A percentile compares a stretch with the other conserved stretches of the same genome.
phyloP scores from a whole-genome alignment of 176 grass and related monocot genomes.

The Oryza meyeriana region DNA sequence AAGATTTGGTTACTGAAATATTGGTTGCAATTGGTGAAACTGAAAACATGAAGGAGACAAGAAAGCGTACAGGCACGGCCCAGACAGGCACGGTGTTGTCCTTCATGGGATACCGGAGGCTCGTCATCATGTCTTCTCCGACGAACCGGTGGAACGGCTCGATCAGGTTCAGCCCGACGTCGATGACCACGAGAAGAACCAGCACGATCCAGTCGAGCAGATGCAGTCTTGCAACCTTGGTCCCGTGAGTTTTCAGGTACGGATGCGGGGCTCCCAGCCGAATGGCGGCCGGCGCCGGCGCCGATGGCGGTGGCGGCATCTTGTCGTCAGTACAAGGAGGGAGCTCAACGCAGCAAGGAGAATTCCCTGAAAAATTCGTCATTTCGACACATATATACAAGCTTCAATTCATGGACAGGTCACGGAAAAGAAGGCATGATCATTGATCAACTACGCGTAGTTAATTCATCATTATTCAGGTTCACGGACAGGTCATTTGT shows the following conservation, averaged over 20 bases:
- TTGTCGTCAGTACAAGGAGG: background rate
- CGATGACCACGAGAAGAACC: conserved; percentile 34
- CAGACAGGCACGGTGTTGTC: conserved; percentile 73
- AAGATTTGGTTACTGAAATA: background rate
- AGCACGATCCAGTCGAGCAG: conserved; percentile 64
- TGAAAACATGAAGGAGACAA: background rate
- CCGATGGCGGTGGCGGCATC: conserved; percentile 8
- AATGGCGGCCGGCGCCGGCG: background rate
- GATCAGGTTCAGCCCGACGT: conserved; percentile 53
- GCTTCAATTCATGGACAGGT: background rate
- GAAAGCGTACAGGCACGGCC: conserved; percentile 62
- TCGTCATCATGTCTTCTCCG: conserved; percentile 52
- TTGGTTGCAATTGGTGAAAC: background rate
- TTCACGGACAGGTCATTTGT: background rate
- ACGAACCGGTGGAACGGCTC: conserved; percentile 83
- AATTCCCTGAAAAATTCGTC: background rate
- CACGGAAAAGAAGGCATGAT: background rate
- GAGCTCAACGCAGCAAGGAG: background rate
- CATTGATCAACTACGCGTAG: background rate
- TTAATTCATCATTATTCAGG: background rate
- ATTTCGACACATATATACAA: background rate
- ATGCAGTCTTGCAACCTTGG: conserved; percentile 38
- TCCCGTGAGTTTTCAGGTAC: conserved; percentile 36
- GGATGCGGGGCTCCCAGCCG: conserved; percentile 13
- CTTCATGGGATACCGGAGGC: conserved; percentile 67